Evolutionary conservation across 805 yeast genomes (phyloP).

Genomic region (Cyberlindnera nakhonratchasimensis): DNA sequence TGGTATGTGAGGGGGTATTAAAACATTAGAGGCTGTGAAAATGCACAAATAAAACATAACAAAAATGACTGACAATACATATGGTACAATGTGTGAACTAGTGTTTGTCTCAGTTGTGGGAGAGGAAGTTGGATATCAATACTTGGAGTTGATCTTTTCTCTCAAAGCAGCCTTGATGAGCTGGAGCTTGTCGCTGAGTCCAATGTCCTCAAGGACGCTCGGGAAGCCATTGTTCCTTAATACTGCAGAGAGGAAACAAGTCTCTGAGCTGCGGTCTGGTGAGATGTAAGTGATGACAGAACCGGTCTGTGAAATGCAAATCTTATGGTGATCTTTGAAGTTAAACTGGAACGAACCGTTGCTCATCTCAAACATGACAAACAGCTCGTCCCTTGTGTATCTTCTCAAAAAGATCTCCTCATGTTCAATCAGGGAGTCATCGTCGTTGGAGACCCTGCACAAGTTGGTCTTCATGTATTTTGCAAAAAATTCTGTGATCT

Average conservation of each 20-base stretch:
- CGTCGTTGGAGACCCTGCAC: conserved; percentile 70
- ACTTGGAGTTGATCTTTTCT: conserved; percentile 23
- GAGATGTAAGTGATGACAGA: conserved; percentile 76
- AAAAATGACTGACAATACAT: conserved; percentile 5
- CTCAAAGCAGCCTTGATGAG: conserved; percentile 67
- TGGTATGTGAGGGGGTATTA: conserved; percentile 6
- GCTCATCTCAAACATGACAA: conserved; percentile 89
- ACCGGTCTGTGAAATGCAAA: conserved; percentile 76
- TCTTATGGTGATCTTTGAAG: conserved; percentile 91
- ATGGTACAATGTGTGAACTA: neutral
- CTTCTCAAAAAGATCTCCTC: conserved; percentile 77
- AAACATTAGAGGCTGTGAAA: conserved; percentile 4
- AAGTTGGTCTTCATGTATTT: conserved; percentile 89
- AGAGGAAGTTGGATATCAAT: neutral
- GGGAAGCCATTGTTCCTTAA: conserved; percentile 47
- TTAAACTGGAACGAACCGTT: conserved; percentile 93
- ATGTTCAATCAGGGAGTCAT: conserved; percentile 41
- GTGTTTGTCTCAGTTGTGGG: neutral
- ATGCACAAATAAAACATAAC: conserved; percentile 1
- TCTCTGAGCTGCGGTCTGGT: conserved; percentile 67
- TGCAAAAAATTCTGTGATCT: conserved; percentile 83
- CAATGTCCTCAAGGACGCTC: conserved; percentile 42
- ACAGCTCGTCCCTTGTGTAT: conserved; percentile 73
- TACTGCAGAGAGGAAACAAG: conserved; percentile 52
- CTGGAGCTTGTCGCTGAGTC: conserved; percentile 43